Base-by-base conservation (phyloP, 1,139 yeast genomes). In the Candida sp. region DNA sequence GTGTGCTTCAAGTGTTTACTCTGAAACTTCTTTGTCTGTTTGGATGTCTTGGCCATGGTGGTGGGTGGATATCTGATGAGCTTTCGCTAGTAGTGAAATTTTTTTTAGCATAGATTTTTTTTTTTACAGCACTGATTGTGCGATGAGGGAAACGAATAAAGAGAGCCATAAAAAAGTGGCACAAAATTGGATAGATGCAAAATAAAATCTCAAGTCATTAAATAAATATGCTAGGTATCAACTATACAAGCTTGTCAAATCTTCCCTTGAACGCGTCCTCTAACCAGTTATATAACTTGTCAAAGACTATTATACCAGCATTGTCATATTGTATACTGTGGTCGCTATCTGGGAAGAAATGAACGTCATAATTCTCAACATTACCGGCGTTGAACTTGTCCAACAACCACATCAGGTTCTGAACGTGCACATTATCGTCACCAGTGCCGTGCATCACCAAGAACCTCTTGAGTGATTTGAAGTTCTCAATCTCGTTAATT, bases 371-470 rank as follows among this genome's bases (percentile, higher is more conserved):
- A 68, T 94, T 94, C 59, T 88, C 92, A 8, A 91, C 81, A 7
- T 74, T 75, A 23, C 74, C 70, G 49, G 80, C 45, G 62, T 91
- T 88, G 47, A 94, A 74, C 51, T 81, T 69, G 66, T 96, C 98
- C 25, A 94, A 62, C 39, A 94, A 71, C 63, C 86, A 82, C 57
- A 88, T 77, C 40, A 96, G 88, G 69, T 94, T 92, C 66, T 92
- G 97, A 55, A 92, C 73, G 69, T 94, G 99, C 26, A 94, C 99
- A 68, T 94, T 94, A 65, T 96, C 99, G 69, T 94, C 99, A 2
- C 96, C 96, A 0, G 98, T 88, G 1, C 99, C 99, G 63, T 94
- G 99, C 87, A 93, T 87, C 5, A 94, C 63, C 55, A 94, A 69
- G 63, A 96, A 90, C 56, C 97, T 74, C 35, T 78, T 72, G 1